Evolutionary conservation across 352 stramenopile genomes (phyloP).

Genomic region (Globisporangium middletonii): DNA sequence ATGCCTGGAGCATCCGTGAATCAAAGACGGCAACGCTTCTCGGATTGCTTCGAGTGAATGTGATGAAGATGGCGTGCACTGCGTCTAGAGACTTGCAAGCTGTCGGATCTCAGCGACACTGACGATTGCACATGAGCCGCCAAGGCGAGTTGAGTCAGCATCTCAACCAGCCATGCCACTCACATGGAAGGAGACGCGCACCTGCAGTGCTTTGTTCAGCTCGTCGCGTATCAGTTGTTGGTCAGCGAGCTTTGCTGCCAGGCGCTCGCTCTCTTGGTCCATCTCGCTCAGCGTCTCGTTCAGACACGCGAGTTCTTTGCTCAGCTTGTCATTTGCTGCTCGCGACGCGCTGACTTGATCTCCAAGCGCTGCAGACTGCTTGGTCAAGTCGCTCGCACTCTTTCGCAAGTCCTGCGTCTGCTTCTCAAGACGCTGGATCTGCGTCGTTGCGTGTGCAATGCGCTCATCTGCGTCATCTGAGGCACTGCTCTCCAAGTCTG

Average conservation of each 20-base stretch:
- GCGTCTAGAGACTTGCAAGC: too few relatives aligned
- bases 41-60: too few relatives aligned
- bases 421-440: conserved; percentile 3
- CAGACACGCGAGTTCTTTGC: conserved; percentile 1
- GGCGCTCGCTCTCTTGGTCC: conserved; percentile 1
- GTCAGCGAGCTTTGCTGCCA: conserved; percentile 6
- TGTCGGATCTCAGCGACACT: too few relatives aligned
- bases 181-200: neutral
- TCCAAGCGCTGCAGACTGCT: neutral
- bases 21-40: too few relatives aligned
- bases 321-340: neutral
- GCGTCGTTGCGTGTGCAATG: neutral
- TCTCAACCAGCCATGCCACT: too few relatives aligned
- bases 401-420: neutral
- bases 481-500: neutral
- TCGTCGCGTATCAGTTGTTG: conserved; percentile 2
- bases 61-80: too few relatives aligned
- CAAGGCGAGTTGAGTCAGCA: too few relatives aligned
- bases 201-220: conserved; percentile 8
- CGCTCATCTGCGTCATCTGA: neutral
- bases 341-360: neutral
- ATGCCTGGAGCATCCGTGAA: too few relatives aligned
- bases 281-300: conserved; percentile 4
- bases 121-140: too few relatives aligned
- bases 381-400: neutral